These are phyloP conservation scores for Mycena latifolia DNA, from an alignment of 768 basidiomycete genomes.

Conservation along the genomic window DNA sequence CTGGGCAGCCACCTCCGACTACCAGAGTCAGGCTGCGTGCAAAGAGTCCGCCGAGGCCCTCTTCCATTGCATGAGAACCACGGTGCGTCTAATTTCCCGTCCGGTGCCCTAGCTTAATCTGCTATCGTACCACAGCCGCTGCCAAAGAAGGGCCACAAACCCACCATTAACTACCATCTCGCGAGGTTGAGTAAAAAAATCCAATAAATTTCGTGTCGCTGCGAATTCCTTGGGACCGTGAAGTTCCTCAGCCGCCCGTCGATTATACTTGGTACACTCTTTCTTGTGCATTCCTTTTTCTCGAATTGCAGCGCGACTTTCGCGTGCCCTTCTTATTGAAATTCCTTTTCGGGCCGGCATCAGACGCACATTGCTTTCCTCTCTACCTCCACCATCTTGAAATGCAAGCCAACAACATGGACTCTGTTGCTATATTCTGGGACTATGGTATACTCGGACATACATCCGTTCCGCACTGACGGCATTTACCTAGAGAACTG, in stretches of 20 bases:
- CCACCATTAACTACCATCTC: conserved; percentile 93
- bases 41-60: conserved; percentile 69
- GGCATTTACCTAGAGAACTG: conserved; percentile 55
- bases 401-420: conserved; percentile 47
- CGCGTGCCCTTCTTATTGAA: neutral
- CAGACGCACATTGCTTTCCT: conserved; percentile 13
- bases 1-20: conserved; percentile 83
- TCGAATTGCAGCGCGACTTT: conserved; percentile 7
- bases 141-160: conserved; percentile 73
- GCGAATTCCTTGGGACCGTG: neutral
- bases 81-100: conserved; percentile 63
- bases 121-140: conserved; percentile 63
- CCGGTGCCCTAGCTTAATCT: conserved; percentile 12
- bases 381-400: conserved; percentile 31
- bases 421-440: conserved; percentile 59
- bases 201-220: conserved; percentile 60
- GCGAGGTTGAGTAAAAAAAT: conserved; percentile 81
- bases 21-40: conserved; percentile 67
- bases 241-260: no score
- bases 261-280: no score
- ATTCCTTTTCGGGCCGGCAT: conserved; percentile 15
- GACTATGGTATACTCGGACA: conserved; percentile 46
- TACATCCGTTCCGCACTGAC: neutral
- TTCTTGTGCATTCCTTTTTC: no score
- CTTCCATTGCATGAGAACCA: conserved; percentile 87